Evolutionary conservation across 192 early-diverging fungal species (phyloP).

Genomic region (Rhizoclosmatium sp.): DNA sequence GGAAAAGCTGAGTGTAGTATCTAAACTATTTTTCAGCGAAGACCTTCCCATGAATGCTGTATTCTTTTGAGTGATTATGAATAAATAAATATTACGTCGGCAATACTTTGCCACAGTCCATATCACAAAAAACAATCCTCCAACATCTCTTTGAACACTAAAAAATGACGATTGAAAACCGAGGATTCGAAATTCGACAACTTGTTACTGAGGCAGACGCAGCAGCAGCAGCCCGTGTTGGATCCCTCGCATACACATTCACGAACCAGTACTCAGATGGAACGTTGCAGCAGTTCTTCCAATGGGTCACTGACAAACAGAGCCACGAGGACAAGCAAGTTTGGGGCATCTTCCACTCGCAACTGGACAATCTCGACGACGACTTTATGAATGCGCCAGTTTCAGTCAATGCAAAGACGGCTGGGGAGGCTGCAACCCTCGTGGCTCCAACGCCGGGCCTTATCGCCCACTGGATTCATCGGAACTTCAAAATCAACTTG

Average conservation of each 20-base stretch:
- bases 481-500: neutral
- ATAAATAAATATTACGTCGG: neutral
- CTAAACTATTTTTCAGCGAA: neutral
- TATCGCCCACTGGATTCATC: constrained; percentile 13
- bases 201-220: neutral
- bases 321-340: neutral
- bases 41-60: constrained; percentile 14
- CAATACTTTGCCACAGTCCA: no score
- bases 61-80: constrained; percentile 7
- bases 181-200: neutral
- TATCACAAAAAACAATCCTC: no score
- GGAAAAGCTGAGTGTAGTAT: constrained; percentile 1
- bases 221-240: neutral
- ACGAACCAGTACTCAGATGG: neutral
- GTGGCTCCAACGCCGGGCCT: neutral
- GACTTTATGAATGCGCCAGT: no score
- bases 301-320: neutral
- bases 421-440: no score
- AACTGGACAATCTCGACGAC: neutral
- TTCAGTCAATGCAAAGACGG: no score
- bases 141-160: no score
- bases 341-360: neutral
- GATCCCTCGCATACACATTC: constrained; percentile 8
- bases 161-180: no score
- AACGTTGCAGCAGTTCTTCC: neutral